phyloP scores from a whole-genome alignment of 1,139 yeast genomes.

The Suhomyces bokatorum region DNA sequence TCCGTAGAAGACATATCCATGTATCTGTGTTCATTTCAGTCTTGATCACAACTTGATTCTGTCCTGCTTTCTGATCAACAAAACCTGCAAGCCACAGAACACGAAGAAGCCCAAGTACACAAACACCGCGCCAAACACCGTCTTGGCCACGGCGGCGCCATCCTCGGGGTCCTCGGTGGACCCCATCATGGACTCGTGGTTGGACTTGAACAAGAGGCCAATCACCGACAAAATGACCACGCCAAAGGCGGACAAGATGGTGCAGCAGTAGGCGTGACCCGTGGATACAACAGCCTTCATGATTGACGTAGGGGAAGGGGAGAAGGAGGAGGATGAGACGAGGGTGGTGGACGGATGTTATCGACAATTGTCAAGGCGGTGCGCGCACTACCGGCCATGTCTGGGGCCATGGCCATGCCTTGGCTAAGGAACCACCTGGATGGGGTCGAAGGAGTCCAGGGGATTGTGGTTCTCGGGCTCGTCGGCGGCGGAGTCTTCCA shows the following conservation, averaged over 20 bases:
- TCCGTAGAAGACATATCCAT: no score
- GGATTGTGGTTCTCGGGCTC: conserved; percentile 1
- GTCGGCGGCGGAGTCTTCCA: conserved; percentile 6
- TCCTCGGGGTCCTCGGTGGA: conserved; percentile 87
- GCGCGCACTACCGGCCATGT: conserved; percentile 4
- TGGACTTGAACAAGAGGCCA: conserved; percentile 75
- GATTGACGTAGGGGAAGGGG: background rate
- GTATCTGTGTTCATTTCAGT: no score
- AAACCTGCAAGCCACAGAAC: conserved; percentile 86
- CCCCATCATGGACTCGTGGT: conserved; percentile 92
- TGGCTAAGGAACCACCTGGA: background rate
- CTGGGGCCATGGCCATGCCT: no score
- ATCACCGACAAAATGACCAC: conserved; percentile 81
- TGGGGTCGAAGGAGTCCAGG: background rate
- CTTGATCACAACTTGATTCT: conserved; percentile 49
- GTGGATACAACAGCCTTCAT: conserved; percentile 42
- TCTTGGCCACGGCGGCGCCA: conserved; percentile 90
- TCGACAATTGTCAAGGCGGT: conserved; percentile 1
- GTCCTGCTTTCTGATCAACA: conserved; percentile 58
- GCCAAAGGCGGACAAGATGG: conserved; percentile 88
- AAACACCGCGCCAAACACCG: conserved; percentile 85
- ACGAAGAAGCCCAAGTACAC: conserved; percentile 78
- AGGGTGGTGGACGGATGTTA: background rate
- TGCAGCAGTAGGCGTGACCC: conserved; percentile 93
- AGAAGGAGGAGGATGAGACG: background rate